phyloP scores from a whole-genome alignment of 2,329 filamentous ascomycete species.

The Fulvia fulva region DNA sequence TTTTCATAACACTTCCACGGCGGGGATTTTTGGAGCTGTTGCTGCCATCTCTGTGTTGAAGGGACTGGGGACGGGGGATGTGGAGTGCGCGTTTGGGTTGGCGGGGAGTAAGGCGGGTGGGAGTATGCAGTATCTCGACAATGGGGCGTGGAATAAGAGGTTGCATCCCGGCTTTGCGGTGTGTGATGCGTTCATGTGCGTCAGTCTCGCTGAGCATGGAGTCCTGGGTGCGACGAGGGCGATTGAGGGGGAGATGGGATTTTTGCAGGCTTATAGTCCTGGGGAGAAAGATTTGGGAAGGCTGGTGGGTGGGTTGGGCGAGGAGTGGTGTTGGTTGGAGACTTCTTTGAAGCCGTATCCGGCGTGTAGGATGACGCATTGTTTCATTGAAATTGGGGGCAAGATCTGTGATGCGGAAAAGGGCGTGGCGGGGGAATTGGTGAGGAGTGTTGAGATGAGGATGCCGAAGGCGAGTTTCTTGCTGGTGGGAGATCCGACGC shows the following conservation, averaged over 20 bases:
- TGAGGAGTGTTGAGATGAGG: slow-evolving; percentile 19
- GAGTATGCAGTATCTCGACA: slow-evolving; percentile 39
- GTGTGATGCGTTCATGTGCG: slow-evolving; percentile 38
- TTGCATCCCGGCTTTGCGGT: slow-evolving; percentile 39
- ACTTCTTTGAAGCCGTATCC: slow-evolving; percentile 30
- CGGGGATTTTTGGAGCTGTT: slow-evolving; percentile 38
- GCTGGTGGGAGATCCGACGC: slow-evolving; percentile 33
- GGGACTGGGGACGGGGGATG: slow-evolving; percentile 18
- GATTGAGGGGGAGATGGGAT: slow-evolving; percentile 30
- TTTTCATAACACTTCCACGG: slow-evolving; percentile 38
- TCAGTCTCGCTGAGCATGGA: slow-evolving; percentile 35
- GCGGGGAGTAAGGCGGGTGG: slow-evolving; percentile 38
- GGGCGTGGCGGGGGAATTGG: slow-evolving; percentile 10
- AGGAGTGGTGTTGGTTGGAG: slow-evolving; percentile 26
- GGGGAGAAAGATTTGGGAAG: slow-evolving; percentile 22
- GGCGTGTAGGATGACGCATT: slow-evolving; percentile 33
- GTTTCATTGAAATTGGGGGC: slow-evolving; percentile 30
- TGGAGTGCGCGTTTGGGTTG: slow-evolving; percentile 37
- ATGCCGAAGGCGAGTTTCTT: slow-evolving; percentile 25
- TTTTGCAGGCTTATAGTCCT: slow-evolving; percentile 30
- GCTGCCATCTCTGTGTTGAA: slow-evolving; percentile 33
- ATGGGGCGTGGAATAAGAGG: slow-evolving; percentile 39
- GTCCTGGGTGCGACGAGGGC: slow-evolving; percentile 29
- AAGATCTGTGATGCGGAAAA: slow-evolving; percentile 11
- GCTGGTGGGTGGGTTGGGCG: slow-evolving; percentile 21